Evolutionary conservation across 1,139 yeast species (phyloP), one percentile per base, ranked within the genome.

Genomic region (Suhomyces maxii): DNA sequence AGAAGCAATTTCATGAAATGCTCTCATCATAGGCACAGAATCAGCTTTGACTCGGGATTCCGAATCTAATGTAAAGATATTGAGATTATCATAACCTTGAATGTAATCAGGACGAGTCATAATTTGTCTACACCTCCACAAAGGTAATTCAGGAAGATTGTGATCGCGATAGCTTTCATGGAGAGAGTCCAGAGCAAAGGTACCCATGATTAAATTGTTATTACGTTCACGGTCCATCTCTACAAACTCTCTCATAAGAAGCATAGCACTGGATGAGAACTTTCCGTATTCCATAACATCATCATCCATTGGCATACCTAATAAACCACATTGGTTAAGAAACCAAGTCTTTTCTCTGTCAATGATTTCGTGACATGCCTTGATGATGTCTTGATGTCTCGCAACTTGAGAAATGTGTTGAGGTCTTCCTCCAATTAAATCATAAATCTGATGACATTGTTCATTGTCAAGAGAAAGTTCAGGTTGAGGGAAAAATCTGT

Each of bases 211-310:
- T 26, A 71, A 55, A 4, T 68, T 67, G 41, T 65, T 63, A 50
- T 64, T 52, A 31, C 74, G 56, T 10, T 61, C 57, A 28, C 79
- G 59, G 59, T 86, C 93, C 81, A 86, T 77, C 28, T 80, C 81
- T 2, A 87, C 95, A 57, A 88, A 78, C 51, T 80, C 89, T 47
- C 80, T 72, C 81, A 86, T 83, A 44, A 88, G 69, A 18, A 84
- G 68, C 91, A 87, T 86, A 9, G 95, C 93, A 39, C 89, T 77
- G 2, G 84, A 71, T 6, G 90, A 76, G 58, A 88, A 88, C 61
- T 88, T 88, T 7, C 95, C 96, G 52, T 81, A 77, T 52, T 86
- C 95, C 87, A 87, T 86, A 6, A 88, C 96, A 65, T 88, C 96
- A 58, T 88, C 96, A 62, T 88, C 96, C 95, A 88, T 87, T 25